These are phyloP conservation scores for Sclerotinia nivalis DNA, from an alignment of 2,329 filamentous ascomycete genomes.

Conservation along the genomic window DNA sequence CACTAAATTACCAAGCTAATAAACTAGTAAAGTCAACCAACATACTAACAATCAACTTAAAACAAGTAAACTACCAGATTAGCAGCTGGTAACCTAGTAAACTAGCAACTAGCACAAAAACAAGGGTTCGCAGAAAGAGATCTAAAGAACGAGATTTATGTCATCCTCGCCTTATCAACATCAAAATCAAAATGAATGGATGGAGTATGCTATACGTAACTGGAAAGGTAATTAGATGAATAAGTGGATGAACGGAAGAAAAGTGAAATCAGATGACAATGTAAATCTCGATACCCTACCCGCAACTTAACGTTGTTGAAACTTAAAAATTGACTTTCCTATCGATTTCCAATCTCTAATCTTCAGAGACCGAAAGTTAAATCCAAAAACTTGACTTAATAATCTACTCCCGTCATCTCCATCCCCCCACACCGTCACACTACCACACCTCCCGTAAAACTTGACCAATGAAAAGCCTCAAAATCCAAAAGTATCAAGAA, in stretches of 20 bases:
- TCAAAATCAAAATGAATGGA: background rate
- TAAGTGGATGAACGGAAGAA: background rate
- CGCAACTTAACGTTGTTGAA: background rate
- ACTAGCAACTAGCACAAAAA: background rate
- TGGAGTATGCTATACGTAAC: background rate
- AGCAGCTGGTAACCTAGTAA: background rate
- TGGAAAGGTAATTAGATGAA: background rate
- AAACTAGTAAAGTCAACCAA: too few relatives aligned
- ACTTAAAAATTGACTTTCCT: background rate
- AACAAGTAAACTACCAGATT: too few relatives aligned
- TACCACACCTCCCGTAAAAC: background rate
- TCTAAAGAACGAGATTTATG: background rate
- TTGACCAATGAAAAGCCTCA: background rate
- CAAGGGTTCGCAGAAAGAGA: background rate
- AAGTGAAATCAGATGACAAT: too few relatives aligned
- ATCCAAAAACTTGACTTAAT: background rate
- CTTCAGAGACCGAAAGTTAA: background rate
- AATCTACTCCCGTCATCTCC: background rate
- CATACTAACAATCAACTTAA: too few relatives aligned
- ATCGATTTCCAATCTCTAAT: background rate
- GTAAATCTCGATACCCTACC: background rate
- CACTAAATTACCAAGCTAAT: too few relatives aligned
- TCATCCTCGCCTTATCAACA: background rate
- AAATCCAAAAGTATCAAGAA: too few relatives aligned
- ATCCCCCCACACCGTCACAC: constrained; percentile 1